Conservation (phyloP, 2,329 filamentous ascomycete genomes). For the Monosporascus sp. region DNA sequence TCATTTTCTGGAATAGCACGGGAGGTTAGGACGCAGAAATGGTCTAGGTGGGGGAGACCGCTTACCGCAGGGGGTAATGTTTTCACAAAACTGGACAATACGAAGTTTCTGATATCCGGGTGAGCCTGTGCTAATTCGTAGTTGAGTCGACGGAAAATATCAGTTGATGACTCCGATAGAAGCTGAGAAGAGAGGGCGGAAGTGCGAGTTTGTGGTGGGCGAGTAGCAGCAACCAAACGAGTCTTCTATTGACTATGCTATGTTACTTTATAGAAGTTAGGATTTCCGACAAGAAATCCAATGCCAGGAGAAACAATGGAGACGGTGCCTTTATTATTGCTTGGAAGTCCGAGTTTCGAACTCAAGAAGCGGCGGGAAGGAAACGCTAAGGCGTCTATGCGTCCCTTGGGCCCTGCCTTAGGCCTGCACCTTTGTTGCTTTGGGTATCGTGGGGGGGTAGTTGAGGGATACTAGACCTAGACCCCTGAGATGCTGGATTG, state of each 20-base stretch:
- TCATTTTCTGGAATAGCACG: slow-evolving; percentile 27
- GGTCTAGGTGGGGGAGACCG: slow-evolving; percentile 1
- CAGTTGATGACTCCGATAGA: slow-evolving; percentile 2
- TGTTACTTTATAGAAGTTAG: slow-evolving; percentile 32
- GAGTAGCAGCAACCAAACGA: slow-evolving; percentile 22
- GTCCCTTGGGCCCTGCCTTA: neutral
- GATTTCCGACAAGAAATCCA: slow-evolving; percentile 2
- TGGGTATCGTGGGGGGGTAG: too few relatives aligned
- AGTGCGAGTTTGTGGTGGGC: slow-evolving; percentile 10
- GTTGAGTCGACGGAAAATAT: neutral
- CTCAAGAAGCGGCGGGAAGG: neutral
- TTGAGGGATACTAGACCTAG: too few relatives aligned
- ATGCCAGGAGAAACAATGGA: slow-evolving; percentile 1
- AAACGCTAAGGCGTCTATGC: neutral
- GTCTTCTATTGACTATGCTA: slow-evolving; percentile 49
- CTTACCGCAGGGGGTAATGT: neutral
- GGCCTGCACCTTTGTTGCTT: neutral
- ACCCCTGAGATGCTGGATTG: too few relatives aligned
- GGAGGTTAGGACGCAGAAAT: slow-evolving; percentile 9
- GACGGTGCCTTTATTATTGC: neutral
- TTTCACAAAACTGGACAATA: neutral
- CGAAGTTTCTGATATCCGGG: neutral
- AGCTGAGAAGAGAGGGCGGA: slow-evolving; percentile 7
- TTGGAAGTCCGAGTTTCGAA: neutral
- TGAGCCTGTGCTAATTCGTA: neutral